Percentiles rank a stretch among this genome's conserved stretches.
Evolutionary conservation across 2,329 filamentous ascomycete species (phyloP).

Genomic region (Arthrobotrys megalospora): DNA sequence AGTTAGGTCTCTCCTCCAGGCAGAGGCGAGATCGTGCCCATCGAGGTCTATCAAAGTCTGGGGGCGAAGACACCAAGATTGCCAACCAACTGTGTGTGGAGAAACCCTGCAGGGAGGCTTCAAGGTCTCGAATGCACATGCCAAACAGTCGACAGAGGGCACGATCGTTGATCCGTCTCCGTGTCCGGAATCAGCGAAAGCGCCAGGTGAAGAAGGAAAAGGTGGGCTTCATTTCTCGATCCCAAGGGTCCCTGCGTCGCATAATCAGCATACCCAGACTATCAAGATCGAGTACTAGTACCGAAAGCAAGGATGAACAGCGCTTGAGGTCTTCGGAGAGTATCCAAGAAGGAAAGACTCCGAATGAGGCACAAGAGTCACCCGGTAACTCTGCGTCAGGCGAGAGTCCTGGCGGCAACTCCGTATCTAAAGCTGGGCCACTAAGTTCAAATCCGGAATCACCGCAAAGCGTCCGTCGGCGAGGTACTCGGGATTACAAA

Average conservation of each 20-base stretch:
- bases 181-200: conserved; percentile 31
- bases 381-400: conserved; percentile 11
- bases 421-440: neutral
- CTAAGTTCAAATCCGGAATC: conserved; percentile 21
- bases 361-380: conserved; percentile 10
- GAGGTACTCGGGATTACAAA: conserved; percentile 41
- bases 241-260: conserved; percentile 36
- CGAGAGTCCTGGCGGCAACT: conserved; percentile 14
- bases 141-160: conserved; percentile 25
- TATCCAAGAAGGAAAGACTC: neutral
- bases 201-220: conserved; percentile 34
- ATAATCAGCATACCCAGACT: conserved; percentile 38
- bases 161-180: conserved; percentile 37
- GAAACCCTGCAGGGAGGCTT: conserved; percentile 7
- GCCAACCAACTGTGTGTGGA: conserved; percentile 19
- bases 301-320: neutral
- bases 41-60: conserved; percentile 12
- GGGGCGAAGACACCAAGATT: conserved; percentile 11
- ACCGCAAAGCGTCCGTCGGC: conserved; percentile 8
- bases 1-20: conserved; percentile 36
- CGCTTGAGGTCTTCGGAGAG: neutral
- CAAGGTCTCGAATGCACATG: conserved; percentile 19
- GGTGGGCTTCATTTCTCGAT: conserved; percentile 29
- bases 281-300: conserved; percentile 4
- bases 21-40: conserved; percentile 25